Conservation (phyloP, 2,329 filamentous ascomycete species). For the Sporothrix sp. region DNA sequence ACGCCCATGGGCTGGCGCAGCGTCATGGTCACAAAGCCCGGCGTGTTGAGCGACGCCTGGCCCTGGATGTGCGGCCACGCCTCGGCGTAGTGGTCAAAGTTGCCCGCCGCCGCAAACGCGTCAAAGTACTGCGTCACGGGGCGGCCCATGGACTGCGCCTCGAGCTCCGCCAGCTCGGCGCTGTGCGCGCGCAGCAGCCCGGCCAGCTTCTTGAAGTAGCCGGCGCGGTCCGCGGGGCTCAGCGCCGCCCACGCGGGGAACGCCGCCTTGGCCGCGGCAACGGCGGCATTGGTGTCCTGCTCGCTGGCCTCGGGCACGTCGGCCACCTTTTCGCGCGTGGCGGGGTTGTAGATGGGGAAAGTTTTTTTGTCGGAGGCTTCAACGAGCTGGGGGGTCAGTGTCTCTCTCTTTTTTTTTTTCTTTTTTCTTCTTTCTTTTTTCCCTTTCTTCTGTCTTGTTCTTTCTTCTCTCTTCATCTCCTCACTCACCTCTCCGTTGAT, state of each 20-base stretch:
- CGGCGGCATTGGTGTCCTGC: constrained; percentile 33
- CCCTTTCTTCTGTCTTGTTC: too few relatives aligned
- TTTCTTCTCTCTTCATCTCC: too few relatives aligned
- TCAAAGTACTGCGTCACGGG: constrained; percentile 32
- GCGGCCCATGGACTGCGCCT: constrained; percentile 37
- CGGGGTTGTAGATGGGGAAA: constrained; percentile 35
- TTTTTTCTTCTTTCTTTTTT: too few relatives aligned
- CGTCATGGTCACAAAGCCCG: constrained; percentile 36
- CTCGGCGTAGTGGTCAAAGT: constrained; percentile 34
- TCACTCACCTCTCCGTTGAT: constrained; percentile 40
- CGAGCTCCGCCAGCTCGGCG: constrained; percentile 35
- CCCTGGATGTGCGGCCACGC: constrained; percentile 35
- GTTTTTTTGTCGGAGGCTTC: constrained; percentile 36
- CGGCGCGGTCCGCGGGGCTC: constrained; percentile 30
- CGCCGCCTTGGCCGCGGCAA: constrained; percentile 34
- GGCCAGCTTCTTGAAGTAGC: constrained; percentile 35
- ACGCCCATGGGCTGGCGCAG: constrained; percentile 43
- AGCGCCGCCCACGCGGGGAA: constrained; percentile 36
- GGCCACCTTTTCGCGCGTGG: constrained; percentile 30
- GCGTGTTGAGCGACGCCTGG: constrained; percentile 37
- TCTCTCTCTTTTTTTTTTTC: too few relatives aligned
- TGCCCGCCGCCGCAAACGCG: constrained; percentile 24
- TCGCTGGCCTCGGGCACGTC: constrained; percentile 36
- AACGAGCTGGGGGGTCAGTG: constrained; percentile 31
- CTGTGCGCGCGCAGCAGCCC: constrained; percentile 31